phyloP scores from a whole-genome alignment of 352 stramenopile species.

The Elongisporangium prolatum region DNA sequence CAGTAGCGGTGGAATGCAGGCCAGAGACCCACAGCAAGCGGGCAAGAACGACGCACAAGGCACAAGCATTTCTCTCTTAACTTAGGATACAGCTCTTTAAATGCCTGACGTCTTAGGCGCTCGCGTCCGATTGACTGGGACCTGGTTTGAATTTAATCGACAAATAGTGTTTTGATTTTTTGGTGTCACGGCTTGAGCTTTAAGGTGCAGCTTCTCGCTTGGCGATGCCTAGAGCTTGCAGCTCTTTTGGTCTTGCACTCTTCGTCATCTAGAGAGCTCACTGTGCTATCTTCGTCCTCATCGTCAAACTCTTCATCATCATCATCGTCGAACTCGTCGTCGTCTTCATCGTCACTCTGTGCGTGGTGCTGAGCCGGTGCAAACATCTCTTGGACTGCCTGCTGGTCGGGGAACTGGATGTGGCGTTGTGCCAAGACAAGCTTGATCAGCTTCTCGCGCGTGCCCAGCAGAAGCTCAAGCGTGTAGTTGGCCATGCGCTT shows the following conservation, averaged over 20 bases:
- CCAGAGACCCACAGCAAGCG: not conserved
- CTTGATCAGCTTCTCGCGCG: conserved; percentile 52
- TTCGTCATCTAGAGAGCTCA: not conserved
- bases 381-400: not conserved
- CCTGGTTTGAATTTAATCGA: not conserved
- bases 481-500: conserved; percentile 80
- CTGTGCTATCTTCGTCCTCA: not conserved
- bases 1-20: not conserved
- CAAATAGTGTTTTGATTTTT: conserved; percentile 1
- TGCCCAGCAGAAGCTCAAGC: conserved; percentile 53
- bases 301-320: not conserved
- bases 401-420: conserved; percentile 11
- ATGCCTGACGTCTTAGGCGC: not conserved
- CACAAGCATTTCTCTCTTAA: not conserved
- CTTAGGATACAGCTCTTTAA: not conserved
- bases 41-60: not conserved
- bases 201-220: not conserved
- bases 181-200: not conserved
- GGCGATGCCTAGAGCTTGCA: not conserved
- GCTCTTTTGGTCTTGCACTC: not conserved
- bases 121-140: not conserved
- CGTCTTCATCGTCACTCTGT: not conserved
- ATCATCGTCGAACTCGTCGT: not conserved
- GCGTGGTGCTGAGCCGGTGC: not conserved
- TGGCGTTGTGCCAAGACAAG: conserved; percentile 39